Evolutionary conservation across 345 rosid species (phyloP).

Genomic region (Murraya koenigii): DNA sequence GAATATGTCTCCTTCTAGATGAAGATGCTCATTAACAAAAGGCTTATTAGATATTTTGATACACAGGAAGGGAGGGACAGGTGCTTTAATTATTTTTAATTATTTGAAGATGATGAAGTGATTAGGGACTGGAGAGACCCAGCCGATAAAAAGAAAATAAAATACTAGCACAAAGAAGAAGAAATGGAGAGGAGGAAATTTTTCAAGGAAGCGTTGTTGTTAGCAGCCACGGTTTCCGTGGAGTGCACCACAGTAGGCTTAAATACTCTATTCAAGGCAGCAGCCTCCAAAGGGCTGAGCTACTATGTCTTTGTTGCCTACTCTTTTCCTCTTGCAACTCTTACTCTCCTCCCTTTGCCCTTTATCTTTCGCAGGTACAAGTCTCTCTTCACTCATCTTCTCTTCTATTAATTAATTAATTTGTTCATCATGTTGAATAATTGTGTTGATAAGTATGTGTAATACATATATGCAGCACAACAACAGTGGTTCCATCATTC

Average conservation of each 20-base stretch:
- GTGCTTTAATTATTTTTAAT: no score
- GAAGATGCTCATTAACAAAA: no score
- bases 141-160: not conserved
- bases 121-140: no score
- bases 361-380: not conserved
- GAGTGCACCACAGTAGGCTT: constrained; percentile 29
- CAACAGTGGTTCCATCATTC: constrained; percentile 14
- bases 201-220: constrained; percentile 30
- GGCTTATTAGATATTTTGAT: no score
- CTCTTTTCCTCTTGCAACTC: constrained; percentile 19
- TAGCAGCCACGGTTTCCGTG: constrained; percentile 27
- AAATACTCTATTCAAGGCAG: constrained; percentile 41
- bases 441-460: no score
- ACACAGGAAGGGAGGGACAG: no score
- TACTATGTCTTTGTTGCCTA: constrained; percentile 29
- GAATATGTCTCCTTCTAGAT: no score
- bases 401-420: no score
- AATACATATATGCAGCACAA: not conserved
- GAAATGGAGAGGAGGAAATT: constrained; percentile 8
- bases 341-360: constrained; percentile 23
- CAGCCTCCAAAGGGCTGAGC: constrained; percentile 37
- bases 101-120: no score
- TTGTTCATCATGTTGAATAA: no score
- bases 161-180: no score
- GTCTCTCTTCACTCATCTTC: no score